A percentile compares a stretch with the other conserved stretches of the same genome.
These are phyloP conservation scores for Leccinum subgranulosum DNA, from an alignment of 768 basidiomycete genomes.

Conservation along the genomic window DNA sequence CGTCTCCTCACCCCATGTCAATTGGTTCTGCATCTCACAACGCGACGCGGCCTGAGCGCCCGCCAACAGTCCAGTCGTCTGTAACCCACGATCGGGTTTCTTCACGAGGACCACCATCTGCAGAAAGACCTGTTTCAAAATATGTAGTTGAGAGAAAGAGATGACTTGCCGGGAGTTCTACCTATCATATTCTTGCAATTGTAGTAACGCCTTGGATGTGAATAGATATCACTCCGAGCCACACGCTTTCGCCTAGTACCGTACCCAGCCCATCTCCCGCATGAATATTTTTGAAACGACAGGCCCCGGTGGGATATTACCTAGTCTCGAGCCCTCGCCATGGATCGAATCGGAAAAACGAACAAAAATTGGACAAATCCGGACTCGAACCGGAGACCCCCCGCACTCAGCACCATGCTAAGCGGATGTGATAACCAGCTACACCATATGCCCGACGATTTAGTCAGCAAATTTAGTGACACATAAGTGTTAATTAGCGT, in stretches of 20 bases:
- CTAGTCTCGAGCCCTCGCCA: too few relatives aligned
- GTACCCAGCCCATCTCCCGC: not conserved
- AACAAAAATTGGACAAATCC: constrained; percentile 30
- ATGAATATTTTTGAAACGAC: too few relatives aligned
- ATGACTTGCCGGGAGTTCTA: not conserved
- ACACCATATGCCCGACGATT: constrained; percentile 34
- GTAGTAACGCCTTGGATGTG: not conserved
- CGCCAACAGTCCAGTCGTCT: constrained; percentile 20
- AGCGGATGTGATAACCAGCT: constrained; percentile 41
- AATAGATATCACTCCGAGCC: not conserved
- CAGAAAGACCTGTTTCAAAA: constrained; percentile 25
- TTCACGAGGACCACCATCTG: not conserved
- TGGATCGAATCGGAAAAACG: too few relatives aligned
- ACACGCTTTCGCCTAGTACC: not conserved
- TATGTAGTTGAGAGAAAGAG: constrained; percentile 34
- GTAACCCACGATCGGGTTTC: constrained; percentile 10
- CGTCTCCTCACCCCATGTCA: constrained; percentile 9
- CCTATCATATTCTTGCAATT: not conserved
- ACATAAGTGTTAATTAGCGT: not conserved
- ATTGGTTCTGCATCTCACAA: constrained; percentile 18
- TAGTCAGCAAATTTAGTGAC: not conserved
- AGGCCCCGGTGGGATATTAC: too few relatives aligned
- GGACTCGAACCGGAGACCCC: constrained; percentile 41
- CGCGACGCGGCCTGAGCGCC: constrained; percentile 14
- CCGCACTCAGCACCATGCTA: constrained; percentile 35